Evolutionary conservation across 1,284 basidiomycete species (phyloP).

Genomic region (Cryptococcus neoformans): DNA sequence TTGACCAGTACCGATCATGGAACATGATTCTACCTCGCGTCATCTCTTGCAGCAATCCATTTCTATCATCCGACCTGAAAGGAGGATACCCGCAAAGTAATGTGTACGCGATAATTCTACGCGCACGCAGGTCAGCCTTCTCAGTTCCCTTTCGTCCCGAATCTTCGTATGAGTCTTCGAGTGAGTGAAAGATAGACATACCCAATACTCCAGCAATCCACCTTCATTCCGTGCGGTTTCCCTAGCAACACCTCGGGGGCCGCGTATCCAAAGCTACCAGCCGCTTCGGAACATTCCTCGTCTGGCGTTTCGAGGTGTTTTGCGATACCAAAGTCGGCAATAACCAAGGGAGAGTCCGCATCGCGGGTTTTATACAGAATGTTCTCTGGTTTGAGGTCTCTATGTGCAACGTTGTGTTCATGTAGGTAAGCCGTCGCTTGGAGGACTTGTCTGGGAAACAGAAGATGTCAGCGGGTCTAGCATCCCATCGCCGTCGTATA

Average conservation of each 20-base stretch:
- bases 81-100: conserved; percentile 90
- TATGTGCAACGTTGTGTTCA: conserved; percentile 82
- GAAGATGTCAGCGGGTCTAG: not conserved
- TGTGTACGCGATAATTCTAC: conserved; percentile 88
- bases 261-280: conserved; percentile 91
- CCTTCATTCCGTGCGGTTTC: conserved; percentile 81
- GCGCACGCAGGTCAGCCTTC: not conserved
- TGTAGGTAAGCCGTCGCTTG: conserved; percentile 79
- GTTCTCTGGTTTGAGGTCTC: conserved; percentile 94
- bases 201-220: conserved; percentile 94
- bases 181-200: conserved; percentile 45
- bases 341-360: conserved; percentile 73
- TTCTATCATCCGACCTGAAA: conserved; percentile 79
- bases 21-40: conserved; percentile 80
- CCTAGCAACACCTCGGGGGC: conserved; percentile 87
- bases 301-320: conserved; percentile 76
- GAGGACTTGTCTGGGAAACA: conserved; percentile 54
- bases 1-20: conserved; percentile 91
- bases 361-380: conserved; percentile 81
- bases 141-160: not conserved
- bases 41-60: conserved; percentile 75
- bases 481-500: not conserved
- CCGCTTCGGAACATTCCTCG: conserved; percentile 74
- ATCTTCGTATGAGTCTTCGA: not conserved
- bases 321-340: conserved; percentile 96